Percentiles rank a stretch among this genome's conserved stretches.
Conservation (phyloP, 257 asterid species). For the Datura wrightii region DNA sequence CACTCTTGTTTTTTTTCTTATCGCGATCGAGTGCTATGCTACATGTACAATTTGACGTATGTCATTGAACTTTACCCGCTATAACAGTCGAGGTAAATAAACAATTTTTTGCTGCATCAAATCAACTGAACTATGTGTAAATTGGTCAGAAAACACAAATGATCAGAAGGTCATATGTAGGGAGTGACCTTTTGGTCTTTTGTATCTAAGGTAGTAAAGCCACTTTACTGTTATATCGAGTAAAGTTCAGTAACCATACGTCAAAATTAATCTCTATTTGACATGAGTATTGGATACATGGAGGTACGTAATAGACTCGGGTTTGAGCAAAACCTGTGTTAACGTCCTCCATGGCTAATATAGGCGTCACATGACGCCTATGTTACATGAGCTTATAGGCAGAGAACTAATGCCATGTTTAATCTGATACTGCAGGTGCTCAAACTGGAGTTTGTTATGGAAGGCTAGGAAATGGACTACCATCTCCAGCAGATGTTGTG, state of each 20-base stretch:
- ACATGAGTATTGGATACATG: not conserved
- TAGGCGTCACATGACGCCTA: not conserved
- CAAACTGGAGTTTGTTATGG: conserved; percentile 53
- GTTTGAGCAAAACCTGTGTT: not conserved
- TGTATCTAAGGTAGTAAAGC: not conserved
- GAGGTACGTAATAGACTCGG: not conserved
- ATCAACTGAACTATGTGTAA: not conserved
- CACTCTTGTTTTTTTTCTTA: not conserved
- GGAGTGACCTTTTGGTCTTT: not conserved
- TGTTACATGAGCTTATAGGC: too few species aligned
- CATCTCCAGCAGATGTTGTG: conserved; percentile 42
- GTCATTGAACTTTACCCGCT: not conserved
- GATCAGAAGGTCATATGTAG: not conserved
- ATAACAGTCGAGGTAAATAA: not conserved
- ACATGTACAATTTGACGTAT: not conserved
- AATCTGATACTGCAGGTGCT: conserved; percentile 35
- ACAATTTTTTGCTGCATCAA: not conserved
- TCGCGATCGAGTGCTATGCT: not conserved
- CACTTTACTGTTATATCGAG: not conserved
- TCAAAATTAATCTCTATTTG: not conserved
- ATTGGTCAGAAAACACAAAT: not conserved
- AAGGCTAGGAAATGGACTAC: conserved; percentile 37
- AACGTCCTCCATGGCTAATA: not conserved
- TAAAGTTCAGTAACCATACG: not conserved
- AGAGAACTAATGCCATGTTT: not conserved